Base-by-base conservation (phyloP, 495 filamentous ascomycete species). In the Neurospora hispaniola region DNA sequence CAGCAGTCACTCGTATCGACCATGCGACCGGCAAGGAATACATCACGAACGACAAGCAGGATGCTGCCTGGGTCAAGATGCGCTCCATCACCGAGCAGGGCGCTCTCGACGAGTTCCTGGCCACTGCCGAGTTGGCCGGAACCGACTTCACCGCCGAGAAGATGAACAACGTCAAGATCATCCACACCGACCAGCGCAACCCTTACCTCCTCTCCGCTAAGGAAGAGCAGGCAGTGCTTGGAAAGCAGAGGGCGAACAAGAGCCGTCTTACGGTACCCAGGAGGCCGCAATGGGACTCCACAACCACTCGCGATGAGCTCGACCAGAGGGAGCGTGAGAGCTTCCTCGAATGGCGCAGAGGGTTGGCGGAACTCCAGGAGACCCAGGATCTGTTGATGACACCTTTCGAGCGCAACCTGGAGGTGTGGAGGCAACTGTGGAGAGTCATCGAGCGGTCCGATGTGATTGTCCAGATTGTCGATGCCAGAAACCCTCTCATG, bases 71-170 rank as follows among this genome's bases (percentile, higher is more conserved):
- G 92, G 89, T 94, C 77, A 98, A 98, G 86, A 98, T 99, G 95
- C 93, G 94, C 82, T 95, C 92, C 83, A 92, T 98, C 76, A 99
- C 96, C 35, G 95, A 98, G 85, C 96, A 99, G 84, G 95, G 90
- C 72, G 94, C 95, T 44, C 89, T 99, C 70, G 96, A 99, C 82
- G 88, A 89, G 78, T 86, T 88, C 78, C 75, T 86, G 73, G 86
- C 86, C 16, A 98, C 95, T 39, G 95, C 95, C 75, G 94, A 98
- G 82, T 86, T 99, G 75, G 96, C 96, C 23, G 94, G 94, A 69
- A 99, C 96, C 73, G 96, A 99, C 79, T 99, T 99, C 81, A 97
- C 96, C 7, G 96, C 96, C 43, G 96, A 99, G 86, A 97, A 98
- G 86, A 92, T 96, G 88, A 97, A 93, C 81, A 97, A 95, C 80